These are phyloP conservation scores for Podila minutissima DNA, from an alignment of 192 early-diverging fungal species.

Conservation along the genomic window DNA sequence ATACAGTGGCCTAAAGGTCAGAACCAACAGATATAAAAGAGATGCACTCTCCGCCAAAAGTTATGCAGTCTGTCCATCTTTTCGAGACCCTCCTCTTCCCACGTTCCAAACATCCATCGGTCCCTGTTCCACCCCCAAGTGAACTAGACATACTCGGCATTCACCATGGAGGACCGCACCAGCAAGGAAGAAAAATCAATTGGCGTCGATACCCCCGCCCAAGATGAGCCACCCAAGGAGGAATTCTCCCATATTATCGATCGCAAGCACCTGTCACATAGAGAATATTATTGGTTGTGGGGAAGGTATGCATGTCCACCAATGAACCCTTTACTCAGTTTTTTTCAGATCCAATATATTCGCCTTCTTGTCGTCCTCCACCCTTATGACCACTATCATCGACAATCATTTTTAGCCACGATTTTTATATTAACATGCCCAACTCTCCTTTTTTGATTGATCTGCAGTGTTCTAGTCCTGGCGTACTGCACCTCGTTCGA, in stretches of 20 bases:
- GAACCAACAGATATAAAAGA: too few relatives aligned
- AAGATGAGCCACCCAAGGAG: neutral
- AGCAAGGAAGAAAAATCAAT: neutral
- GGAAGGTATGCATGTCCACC: neutral
- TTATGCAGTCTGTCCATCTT: too few relatives aligned
- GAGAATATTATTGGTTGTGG: neutral
- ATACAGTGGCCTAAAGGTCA: too few relatives aligned
- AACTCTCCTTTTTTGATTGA: neutral
- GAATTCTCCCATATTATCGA: slow-evolving; percentile 10
- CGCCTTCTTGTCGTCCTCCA: neutral
- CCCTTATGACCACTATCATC: neutral
- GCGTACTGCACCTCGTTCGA: neutral
- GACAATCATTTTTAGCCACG: too few relatives aligned
- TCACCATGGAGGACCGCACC: neutral
- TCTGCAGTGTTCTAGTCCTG: neutral
- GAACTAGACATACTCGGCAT: neutral
- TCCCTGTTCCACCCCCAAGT: too few relatives aligned
- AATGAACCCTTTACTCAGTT: too few relatives aligned
- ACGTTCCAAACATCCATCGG: too few relatives aligned
- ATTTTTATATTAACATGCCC: neutral
- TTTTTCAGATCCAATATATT: too few relatives aligned
- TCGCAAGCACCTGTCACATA: slow-evolving; percentile 5
- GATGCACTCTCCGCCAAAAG: too few relatives aligned
- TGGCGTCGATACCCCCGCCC: neutral
- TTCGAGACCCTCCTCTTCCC: too few relatives aligned